These are phyloP conservation scores for Plasmodium adleri DNA, from an alignment of 169 alveolate genomes.

Conservation along the genomic window DNA sequence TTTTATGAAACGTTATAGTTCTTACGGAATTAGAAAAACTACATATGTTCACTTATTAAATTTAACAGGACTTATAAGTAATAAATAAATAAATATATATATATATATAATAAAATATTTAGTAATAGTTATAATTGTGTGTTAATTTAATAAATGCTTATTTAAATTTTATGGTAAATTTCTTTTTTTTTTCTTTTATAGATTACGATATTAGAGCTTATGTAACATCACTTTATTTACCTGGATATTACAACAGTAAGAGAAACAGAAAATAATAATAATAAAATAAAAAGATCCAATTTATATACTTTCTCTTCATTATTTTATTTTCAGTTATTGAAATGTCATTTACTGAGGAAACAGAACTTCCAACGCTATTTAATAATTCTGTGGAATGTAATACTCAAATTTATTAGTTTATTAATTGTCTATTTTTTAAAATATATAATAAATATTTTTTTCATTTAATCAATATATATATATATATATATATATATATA, in stretches of 20 bases:
- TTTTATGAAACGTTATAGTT: constrained; percentile 19
- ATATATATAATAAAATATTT: not conserved
- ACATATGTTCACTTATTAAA: constrained; percentile 36
- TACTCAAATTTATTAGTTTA: not conserved
- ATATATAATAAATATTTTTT: too few species aligned
- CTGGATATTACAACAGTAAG: constrained; percentile 59
- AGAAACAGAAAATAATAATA: constrained; percentile 3
- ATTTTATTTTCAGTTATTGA: constrained; percentile 31
- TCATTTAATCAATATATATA: not conserved
- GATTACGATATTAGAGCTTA: constrained; percentile 47
- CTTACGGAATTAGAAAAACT: constrained; percentile 1
- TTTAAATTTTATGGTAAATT: not conserved
- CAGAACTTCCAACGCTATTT: not conserved
- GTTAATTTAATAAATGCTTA: not conserved
- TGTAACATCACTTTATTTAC: constrained; percentile 40
- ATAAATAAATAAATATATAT: not conserved
- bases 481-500: too few species aligned
- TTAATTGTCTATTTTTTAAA: too few species aligned
- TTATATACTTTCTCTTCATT: not conserved
- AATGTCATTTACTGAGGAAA: constrained; percentile 28
- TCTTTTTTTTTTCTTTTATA: not conserved
- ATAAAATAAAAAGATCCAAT: not conserved
- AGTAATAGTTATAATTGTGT: not conserved
- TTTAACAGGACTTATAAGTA: constrained; percentile 44
- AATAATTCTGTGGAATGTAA: constrained; percentile 27